phyloP scores from a whole-genome alignment of 495 filamentous ascomycete species.

The Penicillium diatomitis region DNA sequence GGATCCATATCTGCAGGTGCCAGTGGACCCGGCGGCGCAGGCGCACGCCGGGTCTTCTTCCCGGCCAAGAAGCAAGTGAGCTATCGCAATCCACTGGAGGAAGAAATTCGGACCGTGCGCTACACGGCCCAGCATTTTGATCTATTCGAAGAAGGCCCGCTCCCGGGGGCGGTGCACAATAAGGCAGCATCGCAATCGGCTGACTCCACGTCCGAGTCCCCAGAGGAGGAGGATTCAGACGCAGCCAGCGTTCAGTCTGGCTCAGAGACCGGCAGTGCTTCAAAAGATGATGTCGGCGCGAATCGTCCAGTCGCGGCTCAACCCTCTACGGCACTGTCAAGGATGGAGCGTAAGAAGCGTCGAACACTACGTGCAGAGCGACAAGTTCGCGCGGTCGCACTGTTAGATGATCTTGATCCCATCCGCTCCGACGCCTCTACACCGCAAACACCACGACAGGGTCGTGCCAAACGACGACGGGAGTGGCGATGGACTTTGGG shows the following conservation, averaged over 20 bases:
- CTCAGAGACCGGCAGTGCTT: conserved; percentile 31
- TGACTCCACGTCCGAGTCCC: conserved; percentile 25
- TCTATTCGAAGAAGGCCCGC: conserved; percentile 7
- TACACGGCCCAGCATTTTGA: conserved; percentile 43
- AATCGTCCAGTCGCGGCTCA: conserved; percentile 3
- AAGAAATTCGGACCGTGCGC: conserved; percentile 43
- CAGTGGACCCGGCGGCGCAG: conserved; percentile 21
- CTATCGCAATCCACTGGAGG: conserved; percentile 44
- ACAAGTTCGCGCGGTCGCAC: conserved; percentile 34
- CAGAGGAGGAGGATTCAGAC: conserved; percentile 32
- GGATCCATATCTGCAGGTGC: conserved; percentile 31
- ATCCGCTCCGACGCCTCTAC: conserved; percentile 25
- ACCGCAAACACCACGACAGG: conserved; percentile 42
- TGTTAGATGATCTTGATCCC: conserved; percentile 28
- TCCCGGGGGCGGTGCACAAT: conserved; percentile 4
- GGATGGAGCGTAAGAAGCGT: conserved; percentile 29
- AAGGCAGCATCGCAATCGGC: not conserved
- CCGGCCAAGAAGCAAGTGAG: conserved; percentile 49
- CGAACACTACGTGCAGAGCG: conserved; percentile 28
- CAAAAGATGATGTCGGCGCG: conserved; percentile 30
- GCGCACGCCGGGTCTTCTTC: conserved; percentile 41
- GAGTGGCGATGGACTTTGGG: conserved; percentile 53
- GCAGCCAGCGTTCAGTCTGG: conserved; percentile 12
- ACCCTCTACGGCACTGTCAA: conserved; percentile 4
- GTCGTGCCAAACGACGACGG: conserved; percentile 40